Percentiles rank a stretch among this genome's conserved stretches.
phyloP scores from a whole-genome alignment of 2,329 filamentous ascomycete genomes.

The Aspergillus ibericus region DNA sequence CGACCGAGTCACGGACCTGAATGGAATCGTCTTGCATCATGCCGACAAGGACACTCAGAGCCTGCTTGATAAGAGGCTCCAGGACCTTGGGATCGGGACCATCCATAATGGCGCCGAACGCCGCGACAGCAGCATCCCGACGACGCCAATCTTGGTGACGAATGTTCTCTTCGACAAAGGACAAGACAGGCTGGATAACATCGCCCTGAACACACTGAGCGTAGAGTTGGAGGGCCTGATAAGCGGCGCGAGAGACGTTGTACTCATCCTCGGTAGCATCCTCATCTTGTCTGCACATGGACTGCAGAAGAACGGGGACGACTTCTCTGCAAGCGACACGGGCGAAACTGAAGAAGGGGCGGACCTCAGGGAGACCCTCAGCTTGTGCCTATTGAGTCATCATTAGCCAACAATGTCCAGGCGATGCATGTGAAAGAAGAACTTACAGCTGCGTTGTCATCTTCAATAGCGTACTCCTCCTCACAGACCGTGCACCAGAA shows the following conservation, averaged over 20 bases:
- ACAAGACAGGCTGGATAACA: slow-evolving; percentile 81
- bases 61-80: slow-evolving; percentile 93
- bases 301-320: slow-evolving; percentile 81
- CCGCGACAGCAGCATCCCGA: slow-evolving; percentile 92
- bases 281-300: slow-evolving; percentile 96
- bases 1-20: slow-evolving; percentile 92
- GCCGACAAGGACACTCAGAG: slow-evolving; percentile 82
- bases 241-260: slow-evolving; percentile 90
- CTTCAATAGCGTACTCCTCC: slow-evolving; percentile 96
- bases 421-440: slow-evolving; percentile 6
- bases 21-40: slow-evolving; percentile 90
- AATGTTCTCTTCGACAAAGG: slow-evolving; percentile 89
- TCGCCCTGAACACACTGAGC: slow-evolving; percentile 83
- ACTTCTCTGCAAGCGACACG: slow-evolving; percentile 91
- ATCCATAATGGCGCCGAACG: slow-evolving; percentile 98
- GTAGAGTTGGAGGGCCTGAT: slow-evolving; percentile 95
- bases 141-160: slow-evolving; percentile 91
- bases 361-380: slow-evolving; percentile 78
- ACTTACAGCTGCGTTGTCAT: slow-evolving; percentile 81
- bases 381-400: slow-evolving; percentile 51
- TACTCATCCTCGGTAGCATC: slow-evolving; percentile 97
- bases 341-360: slow-evolving; percentile 94
- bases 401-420: slow-evolving; percentile 7
- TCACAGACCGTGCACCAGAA: slow-evolving; percentile 99
- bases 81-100: slow-evolving; percentile 90